Evolutionary conservation across 345 rosid genomes (phyloP).

Genomic region (Mallotus nudiflorus): DNA sequence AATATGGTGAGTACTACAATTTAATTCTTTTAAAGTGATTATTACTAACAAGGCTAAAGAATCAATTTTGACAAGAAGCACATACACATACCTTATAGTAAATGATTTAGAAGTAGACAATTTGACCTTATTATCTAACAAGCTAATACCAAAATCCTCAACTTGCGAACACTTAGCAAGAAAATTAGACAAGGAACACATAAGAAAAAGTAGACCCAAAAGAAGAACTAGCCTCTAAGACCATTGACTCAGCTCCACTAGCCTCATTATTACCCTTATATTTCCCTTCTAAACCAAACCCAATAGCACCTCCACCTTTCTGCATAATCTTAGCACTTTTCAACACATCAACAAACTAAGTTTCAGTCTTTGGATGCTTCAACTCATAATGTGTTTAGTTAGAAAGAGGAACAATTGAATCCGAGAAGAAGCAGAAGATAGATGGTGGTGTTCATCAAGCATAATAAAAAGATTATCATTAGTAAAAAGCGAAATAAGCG

Average conservation of each 20-base stretch:
- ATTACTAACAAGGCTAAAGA: too few relatives aligned
- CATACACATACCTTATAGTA: constrained; percentile 41
- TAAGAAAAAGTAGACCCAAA: constrained; percentile 81
- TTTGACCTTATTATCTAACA: constrained; percentile 33
- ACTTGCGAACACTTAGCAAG: constrained; percentile 47
- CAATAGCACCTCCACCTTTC: constrained; percentile 21
- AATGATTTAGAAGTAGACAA: constrained; percentile 43
- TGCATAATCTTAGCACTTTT: constrained; percentile 55
- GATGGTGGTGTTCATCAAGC: constrained; percentile 41
- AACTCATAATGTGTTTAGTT: constrained; percentile 23
- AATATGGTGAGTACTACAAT: too few relatives aligned
- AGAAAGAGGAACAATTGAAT: constrained; percentile 42
- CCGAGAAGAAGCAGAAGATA: constrained; percentile 29
- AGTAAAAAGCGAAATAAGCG: constrained; percentile 44
- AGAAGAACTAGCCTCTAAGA: constrained; percentile 68
- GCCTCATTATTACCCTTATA: constrained; percentile 19
- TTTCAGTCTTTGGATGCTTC: constrained; percentile 71
- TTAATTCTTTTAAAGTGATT: too few relatives aligned
- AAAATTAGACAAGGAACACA: constrained; percentile 52
- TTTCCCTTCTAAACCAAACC: constrained; percentile 8
- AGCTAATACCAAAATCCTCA: constrained; percentile 37
- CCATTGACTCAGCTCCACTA: constrained; percentile 62
- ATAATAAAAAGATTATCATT: constrained; percentile 48
- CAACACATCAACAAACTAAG: constrained; percentile 77
- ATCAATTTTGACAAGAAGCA: too few relatives aligned